Evolutionary conservation across 75 land plant species (phyloP), one percentile per base, ranked within the genome.

Genomic region (Selaginella tamariscina): DNA sequence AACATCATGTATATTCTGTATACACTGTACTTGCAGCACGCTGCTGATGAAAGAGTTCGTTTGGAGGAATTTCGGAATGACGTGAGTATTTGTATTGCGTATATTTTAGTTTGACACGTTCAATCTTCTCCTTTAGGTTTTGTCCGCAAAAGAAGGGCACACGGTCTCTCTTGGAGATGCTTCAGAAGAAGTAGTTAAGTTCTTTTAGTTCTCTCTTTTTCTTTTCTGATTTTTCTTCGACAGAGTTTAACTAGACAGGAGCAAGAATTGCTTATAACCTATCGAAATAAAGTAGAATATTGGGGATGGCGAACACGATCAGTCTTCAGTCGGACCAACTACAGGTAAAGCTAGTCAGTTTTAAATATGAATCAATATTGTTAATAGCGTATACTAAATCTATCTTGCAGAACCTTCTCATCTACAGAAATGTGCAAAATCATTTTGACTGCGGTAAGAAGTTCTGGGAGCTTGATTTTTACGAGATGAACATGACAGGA

Each of bases 21-120:
- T n/a, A n/a, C n/a, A n/a, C n/a, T n/a, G n/a, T 39, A 5, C 70
- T 62, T 74, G 32, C 84, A 95, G 99, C 99, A 95, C 81, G 99
- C 99, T 71, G 99, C 99, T 55, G 99, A 95, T 88, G 99, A 95
- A 75, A 77, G 99, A 56, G 84, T 95, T 29, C 88, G 87, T 30
- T 64, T 95, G 71, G 97, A 91, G 73, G 82, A 91, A 67, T 78
- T 95, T 2, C 97, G 86, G 18, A 60, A 71, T 33, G 82, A 86
- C 82, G 99, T 95, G 55, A 24, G 44, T 62, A 0, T 54, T 5
- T 5, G 15, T 5, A 5, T 15, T 5, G 15, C 5, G 49, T 39
- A 39, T 39, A 39, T 39, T 5, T n/a, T n/a, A n/a, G n/a, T 15
- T 39, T 39, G 15, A 5, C 49, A 39, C 49, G 11, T 5, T 5